A percentile compares a stretch with the other conserved stretches of the same genome.
Conservation (phyloP, 768 basidiomycete genomes). For the Pleurotus pulmonarius region DNA sequence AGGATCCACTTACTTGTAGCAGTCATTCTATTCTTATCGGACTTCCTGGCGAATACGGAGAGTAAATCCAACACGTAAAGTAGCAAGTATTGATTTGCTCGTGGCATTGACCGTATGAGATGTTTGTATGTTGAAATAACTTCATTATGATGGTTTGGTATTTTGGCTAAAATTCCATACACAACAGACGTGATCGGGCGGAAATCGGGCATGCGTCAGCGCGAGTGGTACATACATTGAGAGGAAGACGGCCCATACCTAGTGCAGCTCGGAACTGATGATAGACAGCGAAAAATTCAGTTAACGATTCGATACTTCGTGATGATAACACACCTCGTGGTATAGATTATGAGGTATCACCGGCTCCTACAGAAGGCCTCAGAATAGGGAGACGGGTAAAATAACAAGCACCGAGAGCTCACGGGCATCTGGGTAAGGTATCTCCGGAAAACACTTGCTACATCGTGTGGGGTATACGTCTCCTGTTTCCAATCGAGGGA, state of each 20-base stretch:
- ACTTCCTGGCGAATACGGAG: slow-evolving; percentile 89
- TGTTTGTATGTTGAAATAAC: slow-evolving; percentile 78
- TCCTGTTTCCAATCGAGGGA: slow-evolving; percentile 86
- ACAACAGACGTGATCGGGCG: slow-evolving; percentile 10
- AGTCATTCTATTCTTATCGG: slow-evolving; percentile 93
- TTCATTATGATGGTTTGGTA: slow-evolving; percentile 65
- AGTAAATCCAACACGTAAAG: slow-evolving; percentile 95
- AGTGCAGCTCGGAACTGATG: slow-evolving; percentile 80
- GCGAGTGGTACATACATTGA: neutral
- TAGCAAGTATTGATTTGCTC: slow-evolving; percentile 91
- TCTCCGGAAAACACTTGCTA: slow-evolving; percentile 92
- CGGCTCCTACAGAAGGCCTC: slow-evolving; percentile 60
- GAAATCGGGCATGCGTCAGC: neutral
- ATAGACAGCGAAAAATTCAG: slow-evolving; percentile 9
- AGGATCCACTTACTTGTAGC: no score
- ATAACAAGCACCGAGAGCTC: slow-evolving; percentile 22
- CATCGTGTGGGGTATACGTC: slow-evolving; percentile 91
- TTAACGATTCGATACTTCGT: slow-evolving; percentile 10
- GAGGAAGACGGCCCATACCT: slow-evolving; percentile 37
- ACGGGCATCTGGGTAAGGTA: slow-evolving; percentile 98
- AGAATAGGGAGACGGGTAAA: slow-evolving; percentile 2
- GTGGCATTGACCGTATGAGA: slow-evolving; percentile 82
- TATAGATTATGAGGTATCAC: slow-evolving; percentile 93
- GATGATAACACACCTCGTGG: slow-evolving; percentile 59
- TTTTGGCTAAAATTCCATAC: slow-evolving; percentile 43